A percentile compares a stretch with the other conserved stretches of the same genome.
These are phyloP conservation scores for Sarocladiaceae sp. DNA, from an alignment of 2,329 filamentous ascomycete genomes.

Conservation along the genomic window DNA sequence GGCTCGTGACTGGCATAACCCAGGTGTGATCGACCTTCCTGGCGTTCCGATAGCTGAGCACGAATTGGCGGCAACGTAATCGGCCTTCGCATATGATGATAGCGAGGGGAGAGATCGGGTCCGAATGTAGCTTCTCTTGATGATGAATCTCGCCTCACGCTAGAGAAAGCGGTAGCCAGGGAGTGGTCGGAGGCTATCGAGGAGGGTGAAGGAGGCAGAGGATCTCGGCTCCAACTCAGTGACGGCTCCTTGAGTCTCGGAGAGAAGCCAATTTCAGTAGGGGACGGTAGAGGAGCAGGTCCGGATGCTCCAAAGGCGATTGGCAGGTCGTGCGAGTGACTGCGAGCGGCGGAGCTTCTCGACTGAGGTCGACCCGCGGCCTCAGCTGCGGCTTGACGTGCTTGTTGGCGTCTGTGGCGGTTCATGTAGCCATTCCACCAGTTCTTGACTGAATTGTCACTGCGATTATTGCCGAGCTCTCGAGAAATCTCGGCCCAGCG, in stretches of 20 bases:
- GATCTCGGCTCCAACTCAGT: not conserved
- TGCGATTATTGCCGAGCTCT: conserved; percentile 65
- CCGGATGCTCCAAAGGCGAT: too few species aligned
- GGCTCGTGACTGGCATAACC: too few species aligned
- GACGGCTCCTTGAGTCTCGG: not conserved
- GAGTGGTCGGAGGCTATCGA: conserved; percentile 1
- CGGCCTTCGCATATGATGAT: too few species aligned
- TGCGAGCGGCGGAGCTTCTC: too few species aligned
- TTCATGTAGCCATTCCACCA: conserved; percentile 97
- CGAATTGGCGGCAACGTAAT: too few species aligned
- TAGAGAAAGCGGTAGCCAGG: too few species aligned
- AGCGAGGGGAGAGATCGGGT: too few species aligned
- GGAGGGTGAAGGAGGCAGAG: conserved; percentile 3
- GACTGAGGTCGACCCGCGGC: not conserved
- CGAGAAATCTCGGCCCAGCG: conserved; percentile 91
- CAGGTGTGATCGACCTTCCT: too few species aligned
- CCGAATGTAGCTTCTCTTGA: too few species aligned
- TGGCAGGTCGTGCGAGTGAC: too few species aligned
- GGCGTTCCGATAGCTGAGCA: too few species aligned
- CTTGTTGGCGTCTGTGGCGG: conserved; percentile 52
- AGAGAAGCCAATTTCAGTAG: not conserved
- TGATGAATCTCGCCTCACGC: too few species aligned
- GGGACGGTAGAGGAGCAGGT: not conserved
- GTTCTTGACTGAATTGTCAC: conserved; percentile 95
- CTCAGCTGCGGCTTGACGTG: not conserved